Base-by-base conservation (phyloP, 169 alveolate genomes). In the Plasmodium gaboni region DNA sequence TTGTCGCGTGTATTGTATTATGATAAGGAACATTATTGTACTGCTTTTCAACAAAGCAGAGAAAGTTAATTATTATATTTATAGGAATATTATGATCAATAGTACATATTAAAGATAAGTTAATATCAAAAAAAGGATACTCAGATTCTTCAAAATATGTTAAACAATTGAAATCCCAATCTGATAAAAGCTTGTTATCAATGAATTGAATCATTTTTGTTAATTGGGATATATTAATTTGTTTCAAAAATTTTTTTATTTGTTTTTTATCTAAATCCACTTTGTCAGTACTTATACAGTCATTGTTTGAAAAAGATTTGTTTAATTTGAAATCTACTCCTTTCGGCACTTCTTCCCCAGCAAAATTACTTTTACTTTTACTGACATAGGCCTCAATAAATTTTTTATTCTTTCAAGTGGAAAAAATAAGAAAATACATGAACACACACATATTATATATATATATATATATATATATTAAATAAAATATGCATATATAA, bases 1-100 rank as follows among this genome's bases (percentile, higher is more conserved):
- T 88, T 2, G 93, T 85, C 57, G 95, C 96, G 65, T 94, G 96
- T 44, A 93, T 91, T 17, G 72, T 78, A 90, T 94, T 94, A 64
- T 94, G 96, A 72, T 94, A 94, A 15, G 96, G 92, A 15, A 91
- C 95, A 86, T 87, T 65, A 38, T 70, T 89, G 88, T 94, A 94
- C 44, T 87, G 89, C n/a, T 70, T 78, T 69, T 94, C 93, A 64
- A 92, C 83, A 80, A 80, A 64, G 19, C 92, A 50, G 63, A 94
- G 55, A 63, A 94, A 94, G 38, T 67, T 76, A 10, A 70, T 80
- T 15, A 65, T 55, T 28, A 46, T 50, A 48, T 92, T 88, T 50
- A 59, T 69, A 50, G 86, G 86, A 32, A 70, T 69, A 9, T 53
- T 50, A 42, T 68, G 73, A 9, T 51, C 74, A 28, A 85, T 69